Conservation (phyloP, 129 eudicot species). For the Deinandra increscens region DNA sequence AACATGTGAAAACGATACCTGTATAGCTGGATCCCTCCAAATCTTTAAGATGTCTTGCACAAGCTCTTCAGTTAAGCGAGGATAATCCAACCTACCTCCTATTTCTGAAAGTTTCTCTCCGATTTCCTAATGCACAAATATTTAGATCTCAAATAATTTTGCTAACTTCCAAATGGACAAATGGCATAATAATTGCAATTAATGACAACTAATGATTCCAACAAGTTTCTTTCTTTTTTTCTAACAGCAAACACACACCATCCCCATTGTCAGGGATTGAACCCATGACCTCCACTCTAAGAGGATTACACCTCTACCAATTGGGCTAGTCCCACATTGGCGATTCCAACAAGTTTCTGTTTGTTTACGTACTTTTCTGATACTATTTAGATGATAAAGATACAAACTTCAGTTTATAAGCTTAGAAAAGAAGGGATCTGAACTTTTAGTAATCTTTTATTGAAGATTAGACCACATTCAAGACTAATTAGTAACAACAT, state of each 20-base stretch:
- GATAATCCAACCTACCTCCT: constrained; percentile 82
- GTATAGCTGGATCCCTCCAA: constrained; percentile 92
- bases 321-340: too few relatives aligned
- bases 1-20: constrained; percentile 44
- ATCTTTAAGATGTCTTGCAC: constrained; percentile 68
- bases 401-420: constrained; percentile 7
- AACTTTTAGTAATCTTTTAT: not conserved
- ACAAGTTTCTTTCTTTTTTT: constrained; percentile 9
- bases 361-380: constrained; percentile 4
- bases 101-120: constrained; percentile 90
- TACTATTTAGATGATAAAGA: not conserved
- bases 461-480: not conserved
- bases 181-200: not conserved
- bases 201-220: not conserved
- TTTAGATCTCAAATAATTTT: not conserved
- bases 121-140: constrained; percentile 50
- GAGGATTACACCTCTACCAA: too few relatives aligned
- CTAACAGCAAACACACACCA: too few relatives aligned
- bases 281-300: too few relatives aligned
- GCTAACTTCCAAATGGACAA: constrained; percentile 5
- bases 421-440: not conserved
- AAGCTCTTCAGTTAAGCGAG: constrained; percentile 68
- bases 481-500: not conserved
- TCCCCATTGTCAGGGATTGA: too few relatives aligned
- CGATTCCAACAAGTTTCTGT: constrained; percentile 15